Conservation (phyloP, 2,329 filamentous ascomycete genomes). For the Fusarium sp. region DNA sequence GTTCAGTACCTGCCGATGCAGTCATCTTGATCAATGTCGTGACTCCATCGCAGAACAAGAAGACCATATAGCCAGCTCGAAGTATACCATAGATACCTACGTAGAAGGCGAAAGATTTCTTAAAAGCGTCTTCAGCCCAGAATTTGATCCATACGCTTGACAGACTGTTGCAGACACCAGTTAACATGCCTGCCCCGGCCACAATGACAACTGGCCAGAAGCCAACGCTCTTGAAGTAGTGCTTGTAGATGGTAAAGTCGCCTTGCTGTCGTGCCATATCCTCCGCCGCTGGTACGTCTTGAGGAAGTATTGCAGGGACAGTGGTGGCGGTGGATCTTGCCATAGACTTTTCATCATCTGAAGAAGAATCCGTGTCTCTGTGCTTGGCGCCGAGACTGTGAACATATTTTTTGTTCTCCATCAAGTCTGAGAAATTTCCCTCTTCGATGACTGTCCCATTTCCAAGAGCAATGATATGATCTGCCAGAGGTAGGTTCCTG, state of each 20-base stretch:
- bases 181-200: slow-evolving; percentile 28
- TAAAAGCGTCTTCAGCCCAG: slow-evolving; percentile 48
- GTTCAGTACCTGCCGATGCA: slow-evolving; percentile 41
- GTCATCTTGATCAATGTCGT: slow-evolving; percentile 39
- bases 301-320: not conserved
- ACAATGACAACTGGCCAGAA: slow-evolving; percentile 25
- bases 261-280: slow-evolving; percentile 43
- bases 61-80: slow-evolving; percentile 18
- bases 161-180: slow-evolving; percentile 42
- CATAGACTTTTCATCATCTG: not conserved
- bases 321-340: not conserved
- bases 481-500: slow-evolving; percentile 46
- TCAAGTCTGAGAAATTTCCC: slow-evolving; percentile 40
- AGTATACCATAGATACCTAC: slow-evolving; percentile 45
- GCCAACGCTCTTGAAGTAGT: slow-evolving; percentile 46
- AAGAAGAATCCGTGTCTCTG: not conserved
- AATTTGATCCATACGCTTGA: slow-evolving; percentile 52
- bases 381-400: slow-evolving; percentile 48
- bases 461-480: slow-evolving; percentile 58
- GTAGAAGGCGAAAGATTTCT: slow-evolving; percentile 39
- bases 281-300: slow-evolving; percentile 3
- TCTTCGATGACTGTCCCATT: slow-evolving; percentile 54
- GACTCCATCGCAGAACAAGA: slow-evolving; percentile 23
- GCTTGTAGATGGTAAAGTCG: slow-evolving; percentile 46
- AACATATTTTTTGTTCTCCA: slow-evolving; percentile 49